Base-by-base conservation (phyloP, 148 eudicot genomes). In the Chenopodium berlandieri region DNA sequence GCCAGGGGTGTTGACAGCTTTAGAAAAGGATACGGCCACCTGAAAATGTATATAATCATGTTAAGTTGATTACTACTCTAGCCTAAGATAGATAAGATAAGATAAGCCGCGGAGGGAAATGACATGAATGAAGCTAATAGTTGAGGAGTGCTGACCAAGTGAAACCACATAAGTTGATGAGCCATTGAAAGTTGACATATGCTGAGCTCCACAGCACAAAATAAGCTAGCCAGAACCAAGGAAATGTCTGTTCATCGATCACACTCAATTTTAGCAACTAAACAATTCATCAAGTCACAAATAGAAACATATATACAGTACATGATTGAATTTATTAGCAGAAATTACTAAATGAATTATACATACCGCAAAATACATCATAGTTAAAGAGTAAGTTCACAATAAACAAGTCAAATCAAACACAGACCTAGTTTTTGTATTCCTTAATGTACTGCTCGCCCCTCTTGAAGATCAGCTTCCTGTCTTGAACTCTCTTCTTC, bases 21-120 rank as follows among this genome's bases (percentile, higher is more conserved):
- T 1, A 92, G 89, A 79, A 92, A 92, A 66, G 93, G 88, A 76
- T 92, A 92, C n/a, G 93, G 92, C 92, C 96, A 92, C 90, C 95
- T 92, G 86, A 27, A 27, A 27, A 27, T 27, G 27, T 0, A 27
- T 27, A 27, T 27, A 27, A 27, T 27, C 25, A 23, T 23, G 25
- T 23, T 23, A 23, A 23, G 25, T 27, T 27, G 27, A 27, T 0
- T 27, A 27, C 27, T 27, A 27, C 27, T 27, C 27, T 27, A 27
- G 27, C 27, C 27, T 27, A 27, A 27, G 27, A 27, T 27, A 27
- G 27, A 27, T 27, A 27, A 27, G 27, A 27, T 27, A 27, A 27
- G 27, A 27, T 27, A 27, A 27, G 27, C 27, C 27, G 27, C 27
- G 0, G 27, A 27, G 27, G 27, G 27, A 27, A 27, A 27, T 27